Evolutionary conservation across 2,329 filamentous ascomycete species (phyloP).

Genomic region (Hymenoscyphus infarciens): DNA sequence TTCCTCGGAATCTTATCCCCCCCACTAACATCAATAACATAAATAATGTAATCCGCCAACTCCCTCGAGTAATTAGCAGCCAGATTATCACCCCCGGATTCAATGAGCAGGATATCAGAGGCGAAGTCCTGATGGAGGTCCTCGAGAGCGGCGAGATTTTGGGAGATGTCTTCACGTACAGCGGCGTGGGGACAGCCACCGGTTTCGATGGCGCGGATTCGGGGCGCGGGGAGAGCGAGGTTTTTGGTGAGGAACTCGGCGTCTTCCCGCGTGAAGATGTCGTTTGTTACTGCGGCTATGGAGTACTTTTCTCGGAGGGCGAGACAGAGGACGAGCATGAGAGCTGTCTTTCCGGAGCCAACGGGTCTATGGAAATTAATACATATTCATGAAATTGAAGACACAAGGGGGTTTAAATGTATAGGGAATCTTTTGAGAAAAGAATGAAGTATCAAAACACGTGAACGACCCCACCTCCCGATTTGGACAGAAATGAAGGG

Average conservation of each 20-base stretch:
- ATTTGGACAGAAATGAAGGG: not conserved
- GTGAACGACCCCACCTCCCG: constrained; percentile 17
- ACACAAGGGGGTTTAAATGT: not conserved
- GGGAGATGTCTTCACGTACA: constrained; percentile 92
- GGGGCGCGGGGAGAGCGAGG: constrained; percentile 73
- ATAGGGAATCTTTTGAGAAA: not conserved
- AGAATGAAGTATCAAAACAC: constrained; percentile 10
- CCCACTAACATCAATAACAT: constrained; percentile 95
- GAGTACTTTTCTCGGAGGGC: constrained; percentile 76
- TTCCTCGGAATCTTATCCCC: constrained; percentile 97
- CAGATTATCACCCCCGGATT: constrained; percentile 93
- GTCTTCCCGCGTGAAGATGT: constrained; percentile 98
- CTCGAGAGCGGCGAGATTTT: constrained; percentile 89
- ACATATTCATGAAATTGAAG: not conserved
- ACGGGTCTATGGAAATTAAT: constrained; percentile 65
- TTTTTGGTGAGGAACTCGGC: constrained; percentile 93
- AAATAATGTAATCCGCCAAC: constrained; percentile 95
- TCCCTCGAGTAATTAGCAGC: constrained; percentile 96
- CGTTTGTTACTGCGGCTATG: constrained; percentile 95
- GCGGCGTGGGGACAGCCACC: constrained; percentile 96
- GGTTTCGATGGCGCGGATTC: constrained; percentile 95
- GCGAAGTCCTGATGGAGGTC: constrained; percentile 77
- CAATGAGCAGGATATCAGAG: constrained; percentile 85
- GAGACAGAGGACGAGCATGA: constrained; percentile 91
- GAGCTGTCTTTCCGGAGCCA: constrained; percentile 92